phyloP scores from a whole-genome alignment of 352 stramenopile species.

The Phytopythium cucurbitacearum region DNA sequence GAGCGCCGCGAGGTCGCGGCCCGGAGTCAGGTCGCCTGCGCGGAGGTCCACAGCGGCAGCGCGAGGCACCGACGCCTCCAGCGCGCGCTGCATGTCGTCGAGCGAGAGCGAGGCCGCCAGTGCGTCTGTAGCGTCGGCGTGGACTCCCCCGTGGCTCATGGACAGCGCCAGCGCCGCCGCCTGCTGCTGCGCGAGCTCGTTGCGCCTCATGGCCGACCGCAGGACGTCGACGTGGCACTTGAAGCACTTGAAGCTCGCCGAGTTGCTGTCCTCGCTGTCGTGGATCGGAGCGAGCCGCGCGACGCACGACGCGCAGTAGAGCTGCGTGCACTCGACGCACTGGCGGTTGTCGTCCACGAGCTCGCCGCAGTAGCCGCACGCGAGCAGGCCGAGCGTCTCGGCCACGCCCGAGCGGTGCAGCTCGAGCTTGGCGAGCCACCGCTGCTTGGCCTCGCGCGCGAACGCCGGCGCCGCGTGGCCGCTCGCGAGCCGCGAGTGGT shows the following conservation, averaged over 20 bases:
- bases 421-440: constrained; percentile 39
- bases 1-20: constrained; percentile 32
- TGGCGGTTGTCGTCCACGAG: constrained; percentile 73
- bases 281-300: constrained; percentile 18
- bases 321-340: constrained; percentile 55
- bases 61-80: constrained; percentile 33
- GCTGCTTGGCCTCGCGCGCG: constrained; percentile 23
- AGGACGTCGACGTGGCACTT: constrained; percentile 43
- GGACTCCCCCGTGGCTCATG: constrained; percentile 9
- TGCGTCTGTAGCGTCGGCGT: not conserved
- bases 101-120: constrained; percentile 16
- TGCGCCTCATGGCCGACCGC: constrained; percentile 43
- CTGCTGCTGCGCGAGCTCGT: constrained; percentile 64
- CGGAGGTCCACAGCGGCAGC: constrained; percentile 36
- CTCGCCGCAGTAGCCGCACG: constrained; percentile 71
- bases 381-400: constrained; percentile 47
- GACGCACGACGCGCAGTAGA: constrained; percentile 69
- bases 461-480: constrained; percentile 9
- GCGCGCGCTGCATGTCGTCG: constrained; percentile 40
- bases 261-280: constrained; percentile 2
- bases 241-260: constrained; percentile 36
- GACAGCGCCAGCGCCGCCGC: constrained; percentile 44
- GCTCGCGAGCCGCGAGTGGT: constrained; percentile 2
- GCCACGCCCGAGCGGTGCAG: constrained; percentile 35
- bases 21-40: constrained; percentile 45